These are phyloP conservation scores for Xanthoconium separans DNA, from an alignment of 1,284 basidiomycete species.

Conservation along the genomic window DNA sequence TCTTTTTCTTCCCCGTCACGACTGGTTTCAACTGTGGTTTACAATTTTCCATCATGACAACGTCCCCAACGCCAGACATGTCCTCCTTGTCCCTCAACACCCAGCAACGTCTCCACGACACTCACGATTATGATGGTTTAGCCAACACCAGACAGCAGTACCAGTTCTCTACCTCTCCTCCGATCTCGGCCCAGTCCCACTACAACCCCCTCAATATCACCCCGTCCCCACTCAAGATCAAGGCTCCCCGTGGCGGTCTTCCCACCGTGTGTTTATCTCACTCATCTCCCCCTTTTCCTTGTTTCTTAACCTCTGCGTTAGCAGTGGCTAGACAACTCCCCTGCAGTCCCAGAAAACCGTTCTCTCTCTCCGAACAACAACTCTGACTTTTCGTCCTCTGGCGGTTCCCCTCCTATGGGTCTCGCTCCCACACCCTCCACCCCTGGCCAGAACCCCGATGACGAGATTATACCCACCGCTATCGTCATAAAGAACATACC, in stretches of 20 bases:
- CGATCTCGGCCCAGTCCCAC: constrained; percentile 60
- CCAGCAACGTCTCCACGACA: constrained; percentile 77
- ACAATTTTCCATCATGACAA: constrained; percentile 59
- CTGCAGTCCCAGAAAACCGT: constrained; percentile 58
- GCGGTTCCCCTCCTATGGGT: constrained; percentile 71
- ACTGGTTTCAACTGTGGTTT: constrained; percentile 12
- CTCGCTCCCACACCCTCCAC: constrained; percentile 50
- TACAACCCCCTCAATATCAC: constrained; percentile 62
- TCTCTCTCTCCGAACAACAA: constrained; percentile 82
- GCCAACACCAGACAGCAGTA: constrained; percentile 54
- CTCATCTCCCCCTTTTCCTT: constrained; percentile 7
- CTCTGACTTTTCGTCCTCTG: constrained; percentile 81
- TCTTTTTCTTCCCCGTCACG: constrained; percentile 19
- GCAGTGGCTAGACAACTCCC: constrained; percentile 78
- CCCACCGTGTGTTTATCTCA: constrained; percentile 58
- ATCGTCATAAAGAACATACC: constrained; percentile 99
- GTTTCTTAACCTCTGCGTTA: constrained; percentile 31
- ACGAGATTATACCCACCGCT: constrained; percentile 97
- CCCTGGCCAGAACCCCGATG: constrained; percentile 58
- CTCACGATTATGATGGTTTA: constrained; percentile 77
- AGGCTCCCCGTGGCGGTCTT: constrained; percentile 63
- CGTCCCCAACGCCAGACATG: constrained; percentile 71
- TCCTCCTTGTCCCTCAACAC: constrained; percentile 68
- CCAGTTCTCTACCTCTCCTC: constrained; percentile 68
- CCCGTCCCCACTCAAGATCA: constrained; percentile 72